Conservation (phyloP, 306 rosid genomes). For the Prunus fruticosa region DNA sequence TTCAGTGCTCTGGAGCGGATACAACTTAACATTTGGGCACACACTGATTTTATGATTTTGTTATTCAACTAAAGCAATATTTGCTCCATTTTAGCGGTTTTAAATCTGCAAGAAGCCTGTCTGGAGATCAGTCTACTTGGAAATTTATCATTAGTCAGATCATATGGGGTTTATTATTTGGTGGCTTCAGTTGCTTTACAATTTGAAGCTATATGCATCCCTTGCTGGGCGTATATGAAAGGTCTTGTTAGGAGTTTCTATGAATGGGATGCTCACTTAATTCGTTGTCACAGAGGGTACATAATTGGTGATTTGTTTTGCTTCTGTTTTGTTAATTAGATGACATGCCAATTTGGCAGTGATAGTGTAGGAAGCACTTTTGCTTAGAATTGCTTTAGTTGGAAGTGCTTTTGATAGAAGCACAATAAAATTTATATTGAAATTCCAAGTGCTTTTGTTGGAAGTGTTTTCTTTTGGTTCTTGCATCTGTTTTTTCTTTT, state of each 20-base stretch:
- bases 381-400: too few species aligned
- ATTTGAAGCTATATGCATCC: background rate
- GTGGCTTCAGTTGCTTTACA: background rate
- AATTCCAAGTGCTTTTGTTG: too few species aligned
- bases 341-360: too few species aligned
- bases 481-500: background rate
- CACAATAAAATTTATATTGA: too few species aligned
- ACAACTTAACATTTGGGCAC: too few species aligned
- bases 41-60: background rate
- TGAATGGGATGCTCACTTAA: background rate
- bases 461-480: background rate
- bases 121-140: background rate
- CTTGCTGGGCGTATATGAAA: background rate
- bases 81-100: background rate
- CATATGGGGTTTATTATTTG: background rate
- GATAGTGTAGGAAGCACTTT: too few species aligned
- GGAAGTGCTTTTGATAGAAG: too few species aligned
- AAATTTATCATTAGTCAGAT: background rate
- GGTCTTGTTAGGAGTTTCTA: background rate
- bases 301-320: background rate
- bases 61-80: background rate
- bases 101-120: background rate
- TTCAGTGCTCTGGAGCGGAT: background rate
- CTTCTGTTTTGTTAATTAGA: background rate
- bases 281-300: background rate